Base-by-base conservation (phyloP, 2,329 filamentous ascomycete genomes). In the Setomelanomma holmii region DNA sequence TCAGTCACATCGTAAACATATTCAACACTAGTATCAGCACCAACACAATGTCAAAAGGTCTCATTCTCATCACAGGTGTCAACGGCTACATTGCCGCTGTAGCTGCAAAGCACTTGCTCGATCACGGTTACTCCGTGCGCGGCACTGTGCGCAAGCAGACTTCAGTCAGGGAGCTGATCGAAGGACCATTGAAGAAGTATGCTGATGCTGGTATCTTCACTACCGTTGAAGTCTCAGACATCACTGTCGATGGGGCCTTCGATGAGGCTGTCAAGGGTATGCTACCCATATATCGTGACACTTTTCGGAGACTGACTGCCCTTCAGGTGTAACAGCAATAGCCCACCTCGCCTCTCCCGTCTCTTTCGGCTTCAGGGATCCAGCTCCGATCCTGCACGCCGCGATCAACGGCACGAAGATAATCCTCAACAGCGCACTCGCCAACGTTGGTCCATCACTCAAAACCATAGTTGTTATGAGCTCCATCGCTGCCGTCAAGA, bases 61-160 rank as follows among this genome's bases (percentile, higher is more conserved):
- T 62, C 12, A 55, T 73, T 41, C 61, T 73, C 16, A 61, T 73
- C 12, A 52, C 53, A 4, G 63, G 61, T 19, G 41, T 63, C 4
- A 66, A 66, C 40, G 63, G 63, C 45, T 66, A 64, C 50, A 69
- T 73, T 33, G 69, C 59, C 20, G 53, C 57, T 33, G 58, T 65
- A 12, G 55, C 62, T 5, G 66, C 61, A 14, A 61, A 68, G 33
- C 50, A 69, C 35, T 55, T 69, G 39, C 61, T 73, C 33, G 45
- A 63, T 20, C 33, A 49, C 16, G 68, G 64, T 12, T 71, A 70
- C 54, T 58, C 55, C 10, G 70, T 72, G 17, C 67, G 68, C 21
- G 70, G 68, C 7, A 67, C 66, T 4, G 68, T 70, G n/a, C 65
- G 69, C 16, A 63, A 56, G 40, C 21, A 52, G 11, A 41, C 61